Evolutionary conservation across 2,329 filamentous ascomycete genomes (phyloP).

Genomic region (Iodosphaeria phyllophila): DNA sequence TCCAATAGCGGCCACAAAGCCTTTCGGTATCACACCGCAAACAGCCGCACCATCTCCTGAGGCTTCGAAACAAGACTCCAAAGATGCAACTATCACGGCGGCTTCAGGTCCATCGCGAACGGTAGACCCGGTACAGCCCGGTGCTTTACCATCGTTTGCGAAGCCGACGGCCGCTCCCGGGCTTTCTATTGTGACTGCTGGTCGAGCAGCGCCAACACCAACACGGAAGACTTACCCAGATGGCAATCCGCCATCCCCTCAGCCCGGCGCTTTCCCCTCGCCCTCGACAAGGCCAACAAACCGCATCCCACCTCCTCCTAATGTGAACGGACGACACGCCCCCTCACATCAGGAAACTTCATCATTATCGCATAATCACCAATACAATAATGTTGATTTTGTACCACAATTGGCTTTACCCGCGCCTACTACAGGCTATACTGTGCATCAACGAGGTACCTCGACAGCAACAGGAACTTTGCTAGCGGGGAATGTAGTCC

Average conservation of each 20-base stretch:
- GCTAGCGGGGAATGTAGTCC: slow-evolving; percentile 16
- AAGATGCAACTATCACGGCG: slow-evolving; percentile 14
- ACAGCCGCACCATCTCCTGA: slow-evolving; percentile 7
- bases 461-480: slow-evolving; percentile 18
- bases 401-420: slow-evolving; percentile 31
- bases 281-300: slow-evolving; percentile 14
- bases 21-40: slow-evolving; percentile 17
- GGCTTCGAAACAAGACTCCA: slow-evolving; percentile 6
- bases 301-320: slow-evolving; percentile 30
- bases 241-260: slow-evolving; percentile 30
- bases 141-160: slow-evolving; percentile 24
- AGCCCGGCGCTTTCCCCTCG: slow-evolving; percentile 35
- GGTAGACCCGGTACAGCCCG: slow-evolving; percentile 25
- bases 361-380: no score
- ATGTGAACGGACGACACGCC: slow-evolving; percentile 24
- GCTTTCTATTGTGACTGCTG: no score
- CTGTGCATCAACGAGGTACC: slow-evolving; percentile 24
- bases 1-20: slow-evolving; percentile 39
- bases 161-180: slow-evolving; percentile 25
- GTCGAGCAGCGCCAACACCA: slow-evolving; percentile 14
- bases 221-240: slow-evolving; percentile 12
- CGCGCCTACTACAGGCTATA: slow-evolving; percentile 21
- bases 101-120: slow-evolving; percentile 8
- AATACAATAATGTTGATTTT: slow-evolving; percentile 13
- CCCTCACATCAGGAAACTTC: slow-evolving; percentile 17